Percentiles rank a stretch among this genome's conserved stretches.
Conservation (phyloP, 306 rosid species). For the Castanospermum australe region DNA sequence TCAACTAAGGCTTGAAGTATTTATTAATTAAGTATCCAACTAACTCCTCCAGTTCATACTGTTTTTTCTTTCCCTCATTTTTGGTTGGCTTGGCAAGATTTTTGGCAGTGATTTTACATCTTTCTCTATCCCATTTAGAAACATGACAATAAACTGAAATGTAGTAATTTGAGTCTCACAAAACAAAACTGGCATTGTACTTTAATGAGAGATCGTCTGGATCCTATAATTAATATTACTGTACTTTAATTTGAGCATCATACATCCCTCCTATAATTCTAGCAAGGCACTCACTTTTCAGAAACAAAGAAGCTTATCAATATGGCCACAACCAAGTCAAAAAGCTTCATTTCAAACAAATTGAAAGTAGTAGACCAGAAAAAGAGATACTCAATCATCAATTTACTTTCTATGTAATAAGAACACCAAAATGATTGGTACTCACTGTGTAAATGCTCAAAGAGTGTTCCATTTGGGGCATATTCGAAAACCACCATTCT, state of each 20-base stretch:
- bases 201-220: neutral
- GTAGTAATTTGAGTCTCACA: no score
- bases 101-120: neutral
- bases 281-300: neutral
- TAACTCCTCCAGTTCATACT: neutral
- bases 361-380: neutral
- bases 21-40: neutral
- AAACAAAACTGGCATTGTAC: no score
- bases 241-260: neutral
- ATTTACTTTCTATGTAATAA: neutral
- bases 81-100: neutral
- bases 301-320: neutral
- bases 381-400: neutral
- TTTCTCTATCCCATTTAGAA: neutral
- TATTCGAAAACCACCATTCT: constrained; percentile 96
- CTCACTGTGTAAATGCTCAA: constrained; percentile 95
- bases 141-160: neutral
- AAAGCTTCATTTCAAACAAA: neutral
- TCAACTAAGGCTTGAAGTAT: neutral
- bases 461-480: constrained; percentile 92
- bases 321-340: neutral
- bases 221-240: neutral
- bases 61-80: neutral
- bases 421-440: constrained; percentile 16
- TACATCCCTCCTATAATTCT: neutral